Evolutionary conservation across 2,329 filamentous ascomycete genomes (phyloP), one percentile per base, ranked within the genome.

Genomic region (Aspergillaceae sp.): DNA sequence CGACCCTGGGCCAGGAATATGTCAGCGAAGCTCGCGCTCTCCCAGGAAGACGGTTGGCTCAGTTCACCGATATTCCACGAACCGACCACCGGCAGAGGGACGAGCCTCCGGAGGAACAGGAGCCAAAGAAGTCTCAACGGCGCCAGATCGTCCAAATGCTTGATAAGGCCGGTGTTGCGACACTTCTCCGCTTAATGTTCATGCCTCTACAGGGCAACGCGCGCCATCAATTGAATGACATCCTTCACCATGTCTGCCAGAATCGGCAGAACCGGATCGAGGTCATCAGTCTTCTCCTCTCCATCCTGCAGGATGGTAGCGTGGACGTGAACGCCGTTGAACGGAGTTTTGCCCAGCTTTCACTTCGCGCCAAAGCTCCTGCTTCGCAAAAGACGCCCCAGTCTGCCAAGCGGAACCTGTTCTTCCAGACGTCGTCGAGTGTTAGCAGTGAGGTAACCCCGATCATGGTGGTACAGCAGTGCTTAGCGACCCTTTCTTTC

Each of bases 111-210:
- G 70, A 65, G 40, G 74, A 73, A 45, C 9, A 80, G 61, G 64
- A 64, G 48, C 50, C 61, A 1, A 78, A 76, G 63, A 91, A 89
- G 69, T 70, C 75, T 34, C 84, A 86, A 58, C 82, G 87, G 47
- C 85, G 86, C 50, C 83, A 87, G 26, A 86, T 94, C 48, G 86
- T 95, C 27, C 92, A 98, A 64, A 95, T 98, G 85, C 79, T 98
- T 29, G 92, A 98, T 67, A 96, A 95, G 69, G 79, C 90, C 41
- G 92, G 94, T 28, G 84, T 98, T 54, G 92, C 94, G 28, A 97
- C 92, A n/a, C 74, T 98, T 32, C 76, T 98, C 38, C 87, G 94
- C n/a, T 78, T 98, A 7, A 96, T 98, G 91, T 98, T 98, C 65
- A 89, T 97, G 57, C 86, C 87, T 41, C 87, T 96, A 54, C 87